Conservation (phyloP, 2,329 filamentous ascomycete species). For the Cladobotryum protrusum region DNA sequence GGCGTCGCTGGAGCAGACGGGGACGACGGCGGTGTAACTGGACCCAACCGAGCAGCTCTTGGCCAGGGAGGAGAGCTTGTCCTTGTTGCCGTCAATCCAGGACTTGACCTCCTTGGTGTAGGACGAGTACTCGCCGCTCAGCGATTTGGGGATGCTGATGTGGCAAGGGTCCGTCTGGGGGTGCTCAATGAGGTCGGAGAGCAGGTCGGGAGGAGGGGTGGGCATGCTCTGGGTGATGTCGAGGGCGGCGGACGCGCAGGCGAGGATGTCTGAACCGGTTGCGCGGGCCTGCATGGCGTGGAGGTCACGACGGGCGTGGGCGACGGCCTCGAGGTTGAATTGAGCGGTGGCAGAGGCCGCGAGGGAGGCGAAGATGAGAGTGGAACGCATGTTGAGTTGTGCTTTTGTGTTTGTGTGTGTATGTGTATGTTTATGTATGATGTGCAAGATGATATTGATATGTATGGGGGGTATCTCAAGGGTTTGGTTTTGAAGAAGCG, state of each 20-base stretch:
- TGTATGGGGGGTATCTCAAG: too few species aligned
- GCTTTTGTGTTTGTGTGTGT: too few species aligned
- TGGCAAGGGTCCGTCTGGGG: conserved; percentile 27
- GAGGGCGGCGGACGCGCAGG: conserved; percentile 21
- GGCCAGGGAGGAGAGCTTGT: conserved; percentile 20
- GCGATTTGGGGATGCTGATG: conserved; percentile 24
- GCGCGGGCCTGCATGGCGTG: conserved; percentile 19
- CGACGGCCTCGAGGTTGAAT: conserved; percentile 23
- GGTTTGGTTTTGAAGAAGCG: too few species aligned
- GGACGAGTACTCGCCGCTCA: conserved; percentile 25
- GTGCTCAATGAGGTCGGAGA: conserved; percentile 19
- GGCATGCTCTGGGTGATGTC: conserved; percentile 22
- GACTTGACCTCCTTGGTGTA: conserved; percentile 25
- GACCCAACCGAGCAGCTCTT: conserved; percentile 21
- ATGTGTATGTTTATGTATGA: too few species aligned
- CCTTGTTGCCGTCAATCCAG: conserved; percentile 26
- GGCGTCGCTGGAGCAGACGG: conserved; percentile 18
- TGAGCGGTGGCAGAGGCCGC: conserved; percentile 19
- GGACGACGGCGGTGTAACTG: conserved; percentile 15
- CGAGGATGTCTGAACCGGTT: conserved; percentile 14
- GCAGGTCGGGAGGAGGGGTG: conserved; percentile 25
- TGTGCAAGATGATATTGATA: too few species aligned
- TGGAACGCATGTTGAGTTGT: conserved; percentile 20
- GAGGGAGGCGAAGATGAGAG: conserved; percentile 20
- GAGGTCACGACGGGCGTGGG: conserved; percentile 21